Percentiles rank a stretch among this genome's conserved stretches.
These are phyloP conservation scores for Myochromella boudieri DNA, from an alignment of 768 basidiomycete species.

Conservation along the genomic window DNA sequence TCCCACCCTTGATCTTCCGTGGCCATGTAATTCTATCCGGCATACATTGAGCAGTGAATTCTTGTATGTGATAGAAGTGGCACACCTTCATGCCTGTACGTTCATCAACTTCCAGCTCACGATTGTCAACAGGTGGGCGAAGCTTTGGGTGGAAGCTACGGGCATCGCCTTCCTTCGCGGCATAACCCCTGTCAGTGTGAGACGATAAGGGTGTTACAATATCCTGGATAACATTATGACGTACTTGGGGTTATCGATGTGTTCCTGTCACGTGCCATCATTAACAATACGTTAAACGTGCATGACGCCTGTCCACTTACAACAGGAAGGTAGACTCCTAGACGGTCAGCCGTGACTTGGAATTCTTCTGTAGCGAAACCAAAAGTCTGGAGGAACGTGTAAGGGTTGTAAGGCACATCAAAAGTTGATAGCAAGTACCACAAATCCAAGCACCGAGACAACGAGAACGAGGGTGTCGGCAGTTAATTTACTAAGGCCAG, in stretches of 20 bases:
- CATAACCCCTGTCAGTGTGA: constrained; percentile 54
- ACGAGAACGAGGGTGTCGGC: constrained; percentile 63
- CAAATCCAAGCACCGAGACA: constrained; percentile 57
- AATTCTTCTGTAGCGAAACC: constrained; percentile 68
- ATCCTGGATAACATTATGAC: constrained; percentile 1
- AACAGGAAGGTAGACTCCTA: constrained; percentile 76
- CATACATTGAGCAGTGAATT: neutral
- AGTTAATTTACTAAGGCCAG: constrained; percentile 63
- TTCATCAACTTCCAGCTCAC: constrained; percentile 76
- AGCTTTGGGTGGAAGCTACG: constrained; percentile 69
- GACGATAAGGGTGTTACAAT: neutral
- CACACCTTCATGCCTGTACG: constrained; percentile 76
- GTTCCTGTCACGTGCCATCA: constrained; percentile 42
- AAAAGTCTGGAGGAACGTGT: constrained; percentile 44
- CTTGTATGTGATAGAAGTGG: neutral
- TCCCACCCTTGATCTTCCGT: constrained; percentile 69
- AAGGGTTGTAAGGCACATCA: neutral
- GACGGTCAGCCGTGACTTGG: constrained; percentile 67
- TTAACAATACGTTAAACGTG: neutral
- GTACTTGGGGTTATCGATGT: constrained; percentile 78
- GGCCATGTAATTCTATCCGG: constrained; percentile 78
- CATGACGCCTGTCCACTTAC: constrained; percentile 31
- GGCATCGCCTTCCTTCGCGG: constrained; percentile 67
- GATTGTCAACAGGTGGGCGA: constrained; percentile 69
- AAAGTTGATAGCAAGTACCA: constrained; percentile 31